Evolutionary conservation across 163 green algal species (phyloP), one percentile per base, ranked within the genome.

Genomic region (Trebouxia gelatinosa): DNA sequence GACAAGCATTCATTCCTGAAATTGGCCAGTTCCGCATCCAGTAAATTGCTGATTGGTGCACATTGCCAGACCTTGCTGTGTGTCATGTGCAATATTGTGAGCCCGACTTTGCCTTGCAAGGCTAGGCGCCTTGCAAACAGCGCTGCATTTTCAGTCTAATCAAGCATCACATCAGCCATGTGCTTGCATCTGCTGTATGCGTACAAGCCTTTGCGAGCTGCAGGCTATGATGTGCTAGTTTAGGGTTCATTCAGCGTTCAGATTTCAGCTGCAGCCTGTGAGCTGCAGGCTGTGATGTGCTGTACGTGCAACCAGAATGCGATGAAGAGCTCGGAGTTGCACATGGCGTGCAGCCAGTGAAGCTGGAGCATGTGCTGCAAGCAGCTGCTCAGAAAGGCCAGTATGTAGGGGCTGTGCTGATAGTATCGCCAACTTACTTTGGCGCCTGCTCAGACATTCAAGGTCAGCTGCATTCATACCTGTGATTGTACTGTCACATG

Each of bases 361-460:
- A 80, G 29, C 65, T 96, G 50, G 50, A 48, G 13, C 78, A 66
- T 0, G 78, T 78, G 4, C 82, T 96, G 43, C 11, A 38, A 28
- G 61, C 50, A 28, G 89, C 87, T 6, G 39, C 13, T 17, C 50
- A 9, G 9, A 28, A 21, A 40, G 85, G 85, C 11, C 59, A 77
- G 39, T 32, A n/a, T 1, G 83, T 93, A 1, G 40, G 23, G 28
- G 79, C 79, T 5, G 79, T 77, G 5, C 5, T 98, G 37, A 70
- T 98, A 2, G 90, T 97, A 19, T 97, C 92, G 2, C 92, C 95
- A 21, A 98, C 93, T 2, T 98, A 98, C 85, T 95, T 94, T 78
- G 94, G 94, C 0, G 86, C 87, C 23, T 84, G 82, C 28, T 85
- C 82, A 23, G 83, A 92, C 48, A 81, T 95, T n/a, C 23, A 58